A percentile compares a stretch with the other conserved stretches of the same genome.
These are phyloP conservation scores for Micractinium conductrix DNA, from an alignment of 139 green algal genomes.

Conservation along the genomic window DNA sequence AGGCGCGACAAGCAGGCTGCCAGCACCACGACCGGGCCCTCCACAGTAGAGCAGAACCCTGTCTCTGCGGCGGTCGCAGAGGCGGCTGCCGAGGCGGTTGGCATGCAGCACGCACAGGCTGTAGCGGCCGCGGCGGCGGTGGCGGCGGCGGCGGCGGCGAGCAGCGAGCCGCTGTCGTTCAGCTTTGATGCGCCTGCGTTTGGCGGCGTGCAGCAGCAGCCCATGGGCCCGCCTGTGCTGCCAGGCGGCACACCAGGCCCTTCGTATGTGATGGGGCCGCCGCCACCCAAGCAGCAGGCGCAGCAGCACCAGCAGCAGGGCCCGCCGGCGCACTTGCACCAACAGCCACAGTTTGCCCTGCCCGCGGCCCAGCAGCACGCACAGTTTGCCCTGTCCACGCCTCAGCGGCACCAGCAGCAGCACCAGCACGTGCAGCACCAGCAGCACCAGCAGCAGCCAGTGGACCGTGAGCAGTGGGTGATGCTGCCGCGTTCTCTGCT, in stretches of 20 bases:
- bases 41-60: not conserved
- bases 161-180: not conserved
- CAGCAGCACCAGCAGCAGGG: not conserved
- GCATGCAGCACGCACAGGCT: not conserved
- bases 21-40: constrained; percentile 3
- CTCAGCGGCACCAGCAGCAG: not conserved
- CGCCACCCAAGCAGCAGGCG: not conserved
- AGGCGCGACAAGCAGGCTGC: constrained; percentile 33
- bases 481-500: constrained; percentile 24
- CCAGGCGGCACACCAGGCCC: not conserved
- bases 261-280: too few relatives aligned
- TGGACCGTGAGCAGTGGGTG: constrained; percentile 34
- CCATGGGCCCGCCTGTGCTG: not conserved
- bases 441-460: constrained; percentile 15
- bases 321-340: not conserved
- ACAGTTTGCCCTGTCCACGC: not conserved
- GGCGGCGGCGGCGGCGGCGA: not conserved
- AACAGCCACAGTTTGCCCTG: too few relatives aligned
- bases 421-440: not conserved
- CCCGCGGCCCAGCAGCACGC: not conserved
- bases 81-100: not conserved
- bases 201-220: not conserved
- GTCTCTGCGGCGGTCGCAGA: not conserved
- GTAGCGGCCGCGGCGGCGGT: not conserved
- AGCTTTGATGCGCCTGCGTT: not conserved